These are phyloP conservation scores for Berberis vulgaris DNA, from an alignment of 164 flowering plant genomes.

Conservation along the genomic window DNA sequence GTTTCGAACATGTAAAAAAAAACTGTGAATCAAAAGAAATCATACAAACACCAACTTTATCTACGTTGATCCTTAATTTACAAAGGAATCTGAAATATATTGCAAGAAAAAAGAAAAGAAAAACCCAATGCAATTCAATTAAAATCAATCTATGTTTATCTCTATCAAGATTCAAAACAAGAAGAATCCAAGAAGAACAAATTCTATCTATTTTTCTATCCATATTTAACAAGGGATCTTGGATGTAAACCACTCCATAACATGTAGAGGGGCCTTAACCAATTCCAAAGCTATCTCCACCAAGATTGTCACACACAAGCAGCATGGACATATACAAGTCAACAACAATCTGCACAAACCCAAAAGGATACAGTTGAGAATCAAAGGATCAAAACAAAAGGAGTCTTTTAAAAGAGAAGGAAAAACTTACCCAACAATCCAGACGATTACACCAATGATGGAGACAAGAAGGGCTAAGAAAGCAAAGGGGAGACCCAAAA, in stretches of 20 bases:
- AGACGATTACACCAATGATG: slow-evolving; percentile 56
- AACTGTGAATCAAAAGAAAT: too few species aligned
- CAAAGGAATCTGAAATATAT: too few species aligned
- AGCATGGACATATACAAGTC: slow-evolving; percentile 83
- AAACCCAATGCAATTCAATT: too few species aligned
- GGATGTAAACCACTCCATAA: slow-evolving; percentile 89
- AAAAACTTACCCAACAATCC: slow-evolving; percentile 69
- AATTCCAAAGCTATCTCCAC: slow-evolving; percentile 71
- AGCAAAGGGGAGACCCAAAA: slow-evolving; percentile 79
- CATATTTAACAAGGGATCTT: slow-evolving; percentile 65
- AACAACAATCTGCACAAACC: slow-evolving; percentile 43
- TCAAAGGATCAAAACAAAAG: not conserved
- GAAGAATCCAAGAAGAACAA: too few species aligned
- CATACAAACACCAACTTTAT: too few species aligned
- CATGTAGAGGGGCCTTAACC: slow-evolving; percentile 81
- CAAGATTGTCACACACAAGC: slow-evolving; percentile 74
- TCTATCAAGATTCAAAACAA: too few species aligned
- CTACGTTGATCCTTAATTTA: too few species aligned
- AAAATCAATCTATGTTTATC: too few species aligned
- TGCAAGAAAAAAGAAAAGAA: too few species aligned
- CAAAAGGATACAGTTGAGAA: not conserved
- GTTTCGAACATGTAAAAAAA: too few species aligned
- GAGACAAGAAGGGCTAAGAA: slow-evolving; percentile 59
- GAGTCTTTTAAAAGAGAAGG: not conserved
- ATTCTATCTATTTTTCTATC: too few species aligned